These are phyloP conservation scores for Chenopodium formosanum DNA, from an alignment of 148 eudicot species.

Conservation along the genomic window DNA sequence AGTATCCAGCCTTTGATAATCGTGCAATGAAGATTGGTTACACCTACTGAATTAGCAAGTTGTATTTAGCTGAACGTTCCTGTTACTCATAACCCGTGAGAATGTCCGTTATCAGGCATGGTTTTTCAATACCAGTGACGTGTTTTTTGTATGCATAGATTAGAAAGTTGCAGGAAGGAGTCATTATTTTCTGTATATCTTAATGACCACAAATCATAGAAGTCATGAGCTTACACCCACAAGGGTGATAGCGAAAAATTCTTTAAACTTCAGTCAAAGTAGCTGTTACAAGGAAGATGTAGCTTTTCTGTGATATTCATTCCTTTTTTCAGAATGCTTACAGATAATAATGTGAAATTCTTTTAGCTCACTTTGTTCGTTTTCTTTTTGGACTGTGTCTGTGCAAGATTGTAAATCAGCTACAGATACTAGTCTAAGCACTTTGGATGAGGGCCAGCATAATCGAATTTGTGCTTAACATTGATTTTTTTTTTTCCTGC, in stretches of 20 bases:
- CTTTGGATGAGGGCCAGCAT: neutral
- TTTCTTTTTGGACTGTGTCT: too few relatives aligned
- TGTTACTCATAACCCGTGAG: neutral
- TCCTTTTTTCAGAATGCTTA: neutral
- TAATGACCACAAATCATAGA: neutral
- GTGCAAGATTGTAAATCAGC: too few relatives aligned
- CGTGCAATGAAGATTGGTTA: neutral
- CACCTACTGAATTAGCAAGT: neutral
- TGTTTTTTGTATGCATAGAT: conserved; percentile 22
- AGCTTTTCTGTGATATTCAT: neutral
- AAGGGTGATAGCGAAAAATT: neutral
- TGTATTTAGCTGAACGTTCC: neutral
- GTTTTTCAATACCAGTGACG: neutral
- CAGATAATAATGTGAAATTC: neutral
- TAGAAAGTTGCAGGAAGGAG: neutral
- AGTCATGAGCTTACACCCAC: neutral
- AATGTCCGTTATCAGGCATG: neutral
- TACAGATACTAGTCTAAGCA: too few relatives aligned
- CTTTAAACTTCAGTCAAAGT: neutral
- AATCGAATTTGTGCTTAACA: neutral
- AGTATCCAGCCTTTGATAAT: conserved; percentile 1
- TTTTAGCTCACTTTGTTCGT: neutral
- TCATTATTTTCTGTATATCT: conserved; percentile 15
- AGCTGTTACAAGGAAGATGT: neutral
- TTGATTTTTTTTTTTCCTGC: too few relatives aligned